phyloP scores from a whole-genome alignment of 257 asterid species.

The Verbena officinalis region DNA sequence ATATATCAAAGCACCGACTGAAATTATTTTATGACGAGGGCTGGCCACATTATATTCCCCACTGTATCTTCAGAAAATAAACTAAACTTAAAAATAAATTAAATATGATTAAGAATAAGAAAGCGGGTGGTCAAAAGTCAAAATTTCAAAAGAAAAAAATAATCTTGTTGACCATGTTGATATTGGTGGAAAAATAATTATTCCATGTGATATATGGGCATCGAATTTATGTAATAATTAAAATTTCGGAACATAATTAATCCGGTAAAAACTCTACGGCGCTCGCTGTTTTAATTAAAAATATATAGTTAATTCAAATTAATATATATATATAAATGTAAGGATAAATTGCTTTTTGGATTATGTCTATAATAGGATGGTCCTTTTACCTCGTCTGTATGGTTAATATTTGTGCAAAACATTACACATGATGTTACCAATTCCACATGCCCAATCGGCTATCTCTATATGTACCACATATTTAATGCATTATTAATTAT shows the following conservation, averaged over 20 bases:
- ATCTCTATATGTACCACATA: not conserved
- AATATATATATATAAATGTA: not conserved
- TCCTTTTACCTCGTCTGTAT: constrained; percentile 19
- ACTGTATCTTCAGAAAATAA: not conserved
- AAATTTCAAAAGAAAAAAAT: not conserved
- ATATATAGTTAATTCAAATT: not conserved
- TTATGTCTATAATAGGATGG: not conserved
- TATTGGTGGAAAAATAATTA: not conserved
- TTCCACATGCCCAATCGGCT: constrained; percentile 15
- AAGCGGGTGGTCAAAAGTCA: not conserved
- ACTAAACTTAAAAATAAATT: too few relatives aligned
- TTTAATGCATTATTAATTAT: not conserved
- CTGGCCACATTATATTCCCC: not conserved
- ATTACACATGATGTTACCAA: constrained; percentile 34
- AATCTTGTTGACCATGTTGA: not conserved
- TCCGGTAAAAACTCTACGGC: too few relatives aligned
- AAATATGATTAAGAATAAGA: not conserved
- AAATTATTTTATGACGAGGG: not conserved
- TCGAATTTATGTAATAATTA: not conserved
- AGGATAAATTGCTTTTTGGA: not conserved
- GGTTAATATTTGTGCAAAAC: constrained; percentile 26
- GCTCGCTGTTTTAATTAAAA: too few relatives aligned
- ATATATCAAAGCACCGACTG: not conserved
- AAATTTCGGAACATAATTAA: not conserved
- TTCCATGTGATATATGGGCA: not conserved